phyloP scores from a whole-genome alignment of 2,329 filamentous ascomycete species.

The Rhynchosporium secalis region DNA sequence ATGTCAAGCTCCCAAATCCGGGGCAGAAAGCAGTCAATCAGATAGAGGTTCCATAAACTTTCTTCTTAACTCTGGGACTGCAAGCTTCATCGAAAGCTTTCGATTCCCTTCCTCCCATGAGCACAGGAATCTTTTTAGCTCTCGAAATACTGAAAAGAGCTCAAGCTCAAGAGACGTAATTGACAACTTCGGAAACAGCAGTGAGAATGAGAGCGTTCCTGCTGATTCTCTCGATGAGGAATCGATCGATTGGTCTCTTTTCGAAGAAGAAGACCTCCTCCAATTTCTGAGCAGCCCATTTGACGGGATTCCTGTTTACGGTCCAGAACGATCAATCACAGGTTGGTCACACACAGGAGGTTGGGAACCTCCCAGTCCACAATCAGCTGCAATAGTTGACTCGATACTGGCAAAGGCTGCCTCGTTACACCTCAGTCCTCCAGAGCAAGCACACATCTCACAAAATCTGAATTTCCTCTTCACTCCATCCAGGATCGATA shows the following conservation, averaged over 20 bases:
- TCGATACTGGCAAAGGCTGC: conserved; percentile 43
- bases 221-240: conserved; percentile 28
- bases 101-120: conserved; percentile 45
- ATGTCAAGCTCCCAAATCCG: conserved; percentile 12
- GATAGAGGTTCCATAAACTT: conserved; percentile 49
- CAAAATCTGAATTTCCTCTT: conserved; percentile 44
- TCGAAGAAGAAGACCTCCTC: conserved; percentile 30
- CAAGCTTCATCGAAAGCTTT: conserved; percentile 48
- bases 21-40: conserved; percentile 38
- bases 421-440: conserved; percentile 42
- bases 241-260: conserved; percentile 26
- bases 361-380: conserved; percentile 42
- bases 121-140: conserved; percentile 41
- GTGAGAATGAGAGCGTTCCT: conserved; percentile 25
- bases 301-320: conserved; percentile 19
- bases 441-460: conserved; percentile 44
- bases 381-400: conserved; percentile 44
- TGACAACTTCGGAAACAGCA: conserved; percentile 21
- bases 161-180: conserved; percentile 28
- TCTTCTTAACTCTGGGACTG: conserved; percentile 47
- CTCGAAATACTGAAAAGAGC: conserved; percentile 38
- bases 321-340: conserved; percentile 7
- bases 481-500: conserved; percentile 44
- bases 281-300: conserved; percentile 29
- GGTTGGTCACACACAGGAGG: conserved; percentile 19